Base-by-base conservation (phyloP, 1,284 basidiomycete genomes). In the Marasmius sp. region DNA sequence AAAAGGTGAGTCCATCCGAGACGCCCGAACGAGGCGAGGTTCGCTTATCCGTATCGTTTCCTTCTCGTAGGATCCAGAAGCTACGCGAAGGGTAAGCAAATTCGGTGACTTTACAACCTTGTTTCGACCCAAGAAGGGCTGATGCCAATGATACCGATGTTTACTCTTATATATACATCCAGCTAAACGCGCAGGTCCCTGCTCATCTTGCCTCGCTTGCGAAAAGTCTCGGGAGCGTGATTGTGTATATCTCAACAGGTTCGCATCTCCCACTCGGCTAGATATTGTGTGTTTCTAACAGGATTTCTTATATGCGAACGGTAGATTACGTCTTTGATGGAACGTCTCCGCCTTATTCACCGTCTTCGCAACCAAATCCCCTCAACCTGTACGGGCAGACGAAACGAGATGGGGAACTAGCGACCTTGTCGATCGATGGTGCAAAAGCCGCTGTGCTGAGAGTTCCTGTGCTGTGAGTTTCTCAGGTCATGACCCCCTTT, bases 301-400 rank as follows among this genome's bases (percentile, higher is more conserved):
- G 34, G 20, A 60, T 64, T 2, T 53, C n/a, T 45, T 33, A 56
- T 53, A 41, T 3, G 16, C 16, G 11, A 43, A 45, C 59, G 27
- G 27, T 69, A 88, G 92, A 94, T 75, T 94, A 94, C 72, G 92
- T 95, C 12, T 94, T 95, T 67, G 91, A 93, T 66, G 93, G 93
- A 5, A 87, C 82, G n/a, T 85, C 86, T 0, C 90, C 93, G 1
- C 90, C 91, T 0, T 94, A 94, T 72, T 79, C 81, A 2, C 88
- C 91, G 0, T 79, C 79, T 5, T 82, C 87, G 4, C 69, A 72
- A n/a, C 82, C 89, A 8, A 89, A 91, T 67, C 93, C 93, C 0
- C 73, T 94, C 48, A 90, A 95, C 58, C 74, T 89, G 1, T 95
- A 95, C 67, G 93, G 91, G 0, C 72, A 81, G 66, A 88, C 89